Base-by-base conservation (phyloP, 2,329 filamentous ascomycete genomes). In the Tolypocladium sp. region DNA sequence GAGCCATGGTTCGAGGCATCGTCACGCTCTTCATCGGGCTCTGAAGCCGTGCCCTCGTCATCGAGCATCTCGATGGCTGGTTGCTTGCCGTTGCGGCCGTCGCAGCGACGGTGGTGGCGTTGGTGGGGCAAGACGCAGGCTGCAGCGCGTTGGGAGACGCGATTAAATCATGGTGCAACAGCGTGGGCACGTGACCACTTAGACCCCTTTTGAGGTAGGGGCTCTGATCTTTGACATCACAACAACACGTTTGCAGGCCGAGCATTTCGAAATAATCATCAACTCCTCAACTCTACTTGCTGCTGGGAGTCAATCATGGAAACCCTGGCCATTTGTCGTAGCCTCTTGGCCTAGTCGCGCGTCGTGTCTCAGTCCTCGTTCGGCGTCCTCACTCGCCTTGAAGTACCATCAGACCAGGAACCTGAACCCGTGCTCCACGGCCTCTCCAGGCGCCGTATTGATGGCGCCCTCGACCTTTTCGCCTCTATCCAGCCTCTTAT, bases 401-500 rank as follows among this genome's bases (percentile, higher is more conserved):
- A 49, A n/a, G 2, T 12, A 15, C 10, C 22, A 41, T 38, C 52
- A 87, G 55, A 87, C 69, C 70, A 86, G 79, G 68, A 89, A 90
- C 51, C 87, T 79, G 70, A 90, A 90, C 0, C 86, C 85, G 65
- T 83, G 81, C 58, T 79, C 74, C 13, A 76, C 79, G 30, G 80
- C 83, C 63, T 79, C 79, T 0, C 81, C 82, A 0, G 83, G 81
- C 56, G 81, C 73, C 9, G 75, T 74, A 62, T 85, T 84, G 62
- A 86, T 80, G 30, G 57, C 57, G 8, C 57, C n/a, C n/a, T n/a
- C n/a, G n/a, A 84, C 80, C 40, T 67, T 74, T 64, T 88, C 81
- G 0, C 87, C 88, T 17, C 77, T 75, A 54, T 90, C 88, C 2
- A 92, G 76, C 71, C 85, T 89, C 76, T 80, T 85, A 67, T 92